Evolutionary conservation across 495 filamentous ascomycete genomes (phyloP), one percentile per base, ranked within the genome.

Genomic region (Neurospora sp.): DNA sequence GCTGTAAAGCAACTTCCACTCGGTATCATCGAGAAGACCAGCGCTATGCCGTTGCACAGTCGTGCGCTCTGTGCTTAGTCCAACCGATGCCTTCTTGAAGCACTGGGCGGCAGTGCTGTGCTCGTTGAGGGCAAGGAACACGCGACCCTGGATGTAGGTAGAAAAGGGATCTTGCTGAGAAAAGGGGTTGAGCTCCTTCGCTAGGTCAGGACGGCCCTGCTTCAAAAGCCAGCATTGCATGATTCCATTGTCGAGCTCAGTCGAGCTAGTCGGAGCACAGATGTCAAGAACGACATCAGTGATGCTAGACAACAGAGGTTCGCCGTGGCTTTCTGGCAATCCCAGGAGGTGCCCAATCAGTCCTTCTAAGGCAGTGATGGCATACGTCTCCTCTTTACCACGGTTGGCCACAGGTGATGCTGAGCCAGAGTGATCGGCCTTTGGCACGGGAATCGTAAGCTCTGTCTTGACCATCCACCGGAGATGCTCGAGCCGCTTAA

Each of bases 111-210:
- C 96, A 72, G 87, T 86, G 44, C 88, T 87, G 77, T 88, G 88
- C 76, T 96, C 91, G 27, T 89, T 89, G 77, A 89, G 89, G 16
- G 90, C 88, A 20, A 98, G 85, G 78, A 90, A 87, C 62, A 96
- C 85, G 41, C 96, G 91, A 14, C 92, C 95, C 80, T 93, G 93
- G 16, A 97, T 85, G 80, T 99, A 99, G 1, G 88, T 91, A 6
- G 92, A 89, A 89, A 96, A 98, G 39, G 86, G 80, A 35, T 86
- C 85, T 81, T 78, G 88, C 78, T 82, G 90, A 83, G 82, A 82
- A 79, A 93, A 96, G 9, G 88, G 88, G 70, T 86, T 84, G 76
- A 97, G 93, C 77, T 96, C 92, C 72, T 88, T 84, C 12, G 93
- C 93, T 5, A 94, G 85, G 75, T 93, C 91, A 16, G 90, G 84